These are phyloP conservation scores for Gremmenia infestans DNA, from an alignment of 2,329 filamentous ascomycete species.

Conservation along the genomic window DNA sequence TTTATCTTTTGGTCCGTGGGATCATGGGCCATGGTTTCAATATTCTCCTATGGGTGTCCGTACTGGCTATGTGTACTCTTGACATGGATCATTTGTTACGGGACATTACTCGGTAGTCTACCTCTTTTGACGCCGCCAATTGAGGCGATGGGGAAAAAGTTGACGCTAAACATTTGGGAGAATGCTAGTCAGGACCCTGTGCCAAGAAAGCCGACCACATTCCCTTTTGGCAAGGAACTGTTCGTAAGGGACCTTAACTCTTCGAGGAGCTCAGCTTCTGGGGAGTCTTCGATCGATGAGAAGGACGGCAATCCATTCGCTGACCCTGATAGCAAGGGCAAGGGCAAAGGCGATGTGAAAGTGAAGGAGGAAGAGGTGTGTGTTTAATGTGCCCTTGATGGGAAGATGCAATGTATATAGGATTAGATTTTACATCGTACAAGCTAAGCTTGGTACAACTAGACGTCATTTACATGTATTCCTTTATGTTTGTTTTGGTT, in stretches of 20 bases:
- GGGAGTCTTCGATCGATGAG: not conserved
- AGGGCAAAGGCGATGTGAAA: not conserved
- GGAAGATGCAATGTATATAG: no score
- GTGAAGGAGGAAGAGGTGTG: not conserved
- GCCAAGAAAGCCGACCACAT: slow-evolving; percentile 1
- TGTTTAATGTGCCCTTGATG: not conserved
- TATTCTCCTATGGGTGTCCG: slow-evolving; percentile 18
- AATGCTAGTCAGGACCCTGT: slow-evolving; percentile 1
- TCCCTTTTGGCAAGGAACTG: slow-evolving; percentile 1
- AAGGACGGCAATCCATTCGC: not conserved
- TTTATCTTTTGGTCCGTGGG: slow-evolving; percentile 32
- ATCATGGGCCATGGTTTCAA: slow-evolving; percentile 21
- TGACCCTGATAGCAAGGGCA: not conserved
- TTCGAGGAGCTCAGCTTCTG: not conserved
- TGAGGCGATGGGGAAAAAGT: slow-evolving; percentile 14
- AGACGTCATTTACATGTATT: no score
- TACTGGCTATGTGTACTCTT: slow-evolving; percentile 22
- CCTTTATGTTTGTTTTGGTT: no score
- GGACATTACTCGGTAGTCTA: slow-evolving; percentile 13
- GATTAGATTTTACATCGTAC: no score
- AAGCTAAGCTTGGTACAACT: no score
- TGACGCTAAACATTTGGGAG: slow-evolving; percentile 5
- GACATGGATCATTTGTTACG: slow-evolving; percentile 20
- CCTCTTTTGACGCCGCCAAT: slow-evolving; percentile 19
- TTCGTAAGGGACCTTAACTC: not conserved